Percentiles rank a stretch among this genome's conserved stretches.
phyloP scores from a whole-genome alignment of 73 alveolate species.

The Paramecium tetraurelia region DNA sequence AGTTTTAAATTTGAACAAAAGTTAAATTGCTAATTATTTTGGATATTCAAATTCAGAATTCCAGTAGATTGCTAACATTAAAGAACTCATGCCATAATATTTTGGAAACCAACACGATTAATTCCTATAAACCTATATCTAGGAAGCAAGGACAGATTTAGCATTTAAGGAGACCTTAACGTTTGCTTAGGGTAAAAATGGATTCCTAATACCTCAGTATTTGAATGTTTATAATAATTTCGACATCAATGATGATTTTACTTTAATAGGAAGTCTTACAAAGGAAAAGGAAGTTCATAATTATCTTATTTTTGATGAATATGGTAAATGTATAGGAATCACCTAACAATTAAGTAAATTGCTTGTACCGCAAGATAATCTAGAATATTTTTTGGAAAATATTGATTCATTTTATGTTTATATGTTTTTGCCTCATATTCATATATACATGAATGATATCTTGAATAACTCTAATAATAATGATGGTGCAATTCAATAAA shows the following conservation, averaged over 20 bases:
- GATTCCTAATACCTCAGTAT: not conserved
- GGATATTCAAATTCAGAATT: not conserved
- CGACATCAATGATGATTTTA: not conserved
- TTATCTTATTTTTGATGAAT: conserved; percentile 17
- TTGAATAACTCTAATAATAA: not conserved
- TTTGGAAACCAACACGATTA: not conserved
- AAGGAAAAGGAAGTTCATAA: not conserved
- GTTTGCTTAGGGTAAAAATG: not conserved
- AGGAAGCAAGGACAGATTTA: not conserved
- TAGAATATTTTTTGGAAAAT: not conserved
- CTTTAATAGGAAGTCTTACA: not conserved
- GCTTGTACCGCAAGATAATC: not conserved
- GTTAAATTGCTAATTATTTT: not conserved
- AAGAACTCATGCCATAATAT: not conserved
- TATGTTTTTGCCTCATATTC: conserved; percentile 1
- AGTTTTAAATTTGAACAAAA: not conserved
- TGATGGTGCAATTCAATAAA: not conserved
- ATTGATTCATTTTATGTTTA: not conserved
- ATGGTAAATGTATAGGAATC: conserved; percentile 4
- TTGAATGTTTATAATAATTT: conserved; percentile 5
- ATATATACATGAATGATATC: not conserved
- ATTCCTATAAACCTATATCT: not conserved
- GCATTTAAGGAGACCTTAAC: not conserved
- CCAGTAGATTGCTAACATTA: not conserved
- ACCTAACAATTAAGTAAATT: not conserved